Conservation (phyloP, 768 basidiomycete species). For the Suillus alpinus region DNA sequence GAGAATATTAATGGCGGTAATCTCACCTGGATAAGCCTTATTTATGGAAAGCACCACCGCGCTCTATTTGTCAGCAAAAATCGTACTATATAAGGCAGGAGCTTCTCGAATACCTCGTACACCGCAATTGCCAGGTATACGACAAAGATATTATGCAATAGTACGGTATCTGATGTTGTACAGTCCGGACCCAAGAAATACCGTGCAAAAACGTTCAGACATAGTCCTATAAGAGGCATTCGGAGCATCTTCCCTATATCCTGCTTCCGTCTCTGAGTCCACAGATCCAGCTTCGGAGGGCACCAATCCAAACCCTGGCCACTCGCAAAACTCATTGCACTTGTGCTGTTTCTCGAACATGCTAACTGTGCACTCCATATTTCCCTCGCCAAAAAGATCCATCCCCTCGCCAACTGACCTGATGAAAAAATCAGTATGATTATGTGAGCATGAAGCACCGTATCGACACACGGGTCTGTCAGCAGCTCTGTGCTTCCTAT, state of each 20-base stretch:
- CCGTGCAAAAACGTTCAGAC: too few relatives aligned
- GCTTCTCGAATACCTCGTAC: not conserved
- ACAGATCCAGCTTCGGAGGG: not conserved
- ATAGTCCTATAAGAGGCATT: too few relatives aligned
- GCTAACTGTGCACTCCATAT: slow-evolving; percentile 4
- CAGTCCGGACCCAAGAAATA: not conserved
- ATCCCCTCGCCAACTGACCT: not conserved
- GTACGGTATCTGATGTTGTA: too few relatives aligned
- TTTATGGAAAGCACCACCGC: not conserved
- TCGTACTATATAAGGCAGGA: not conserved
- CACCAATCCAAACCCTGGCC: slow-evolving; percentile 1
- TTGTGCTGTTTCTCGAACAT: slow-evolving; percentile 3
- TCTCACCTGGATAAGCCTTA: too few relatives aligned
- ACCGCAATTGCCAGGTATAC: not conserved
- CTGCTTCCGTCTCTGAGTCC: too few relatives aligned
- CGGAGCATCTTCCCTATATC: too few relatives aligned
- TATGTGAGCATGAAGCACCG: not conserved
- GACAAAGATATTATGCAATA: too few relatives aligned
- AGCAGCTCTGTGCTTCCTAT: not conserved
- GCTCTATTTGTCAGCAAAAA: not conserved
- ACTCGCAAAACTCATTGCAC: slow-evolving; percentile 3
- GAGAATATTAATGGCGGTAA: too few relatives aligned
- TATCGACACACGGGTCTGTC: not conserved
- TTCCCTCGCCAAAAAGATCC: slow-evolving; percentile 6
- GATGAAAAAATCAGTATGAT: not conserved